Percentiles rank a stretch among this genome's conserved stretches.
phyloP scores from a whole-genome alignment of 2,329 filamentous ascomycete species.

The Pseudocercospora fuligena region DNA sequence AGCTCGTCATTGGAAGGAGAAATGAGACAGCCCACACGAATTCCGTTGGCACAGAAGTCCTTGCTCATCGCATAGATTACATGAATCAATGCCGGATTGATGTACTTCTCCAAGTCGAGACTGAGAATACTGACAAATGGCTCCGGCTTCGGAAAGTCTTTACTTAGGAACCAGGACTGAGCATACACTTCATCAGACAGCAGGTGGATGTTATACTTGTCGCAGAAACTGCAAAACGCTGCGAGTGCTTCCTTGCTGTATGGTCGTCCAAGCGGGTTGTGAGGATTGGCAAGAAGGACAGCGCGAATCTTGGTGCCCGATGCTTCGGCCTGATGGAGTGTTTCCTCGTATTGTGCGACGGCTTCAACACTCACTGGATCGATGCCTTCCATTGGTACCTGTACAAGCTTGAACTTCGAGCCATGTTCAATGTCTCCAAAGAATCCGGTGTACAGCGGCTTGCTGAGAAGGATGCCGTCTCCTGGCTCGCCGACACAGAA shows the following conservation, averaged over 20 bases:
- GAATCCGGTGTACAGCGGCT: slow-evolving; percentile 19
- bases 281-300: slow-evolving; percentile 12
- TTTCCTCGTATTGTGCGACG: slow-evolving; percentile 62
- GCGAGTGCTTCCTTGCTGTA: slow-evolving; percentile 9
- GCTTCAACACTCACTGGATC: slow-evolving; percentile 89
- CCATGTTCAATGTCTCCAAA: slow-evolving; percentile 5
- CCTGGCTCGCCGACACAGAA: slow-evolving; percentile 18
- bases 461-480: slow-evolving; percentile 15
- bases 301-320: slow-evolving; percentile 11
- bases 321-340: not conserved
- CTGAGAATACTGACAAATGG: slow-evolving; percentile 7
- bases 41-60: slow-evolving; percentile 11
- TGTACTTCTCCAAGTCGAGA: slow-evolving; percentile 10
- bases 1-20: slow-evolving; percentile 14
- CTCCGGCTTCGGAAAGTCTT: not conserved
- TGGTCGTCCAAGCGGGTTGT: slow-evolving; percentile 36
- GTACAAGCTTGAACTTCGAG: slow-evolving; percentile 8
- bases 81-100: slow-evolving; percentile 14
- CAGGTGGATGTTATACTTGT: slow-evolving; percentile 14
- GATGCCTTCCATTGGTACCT: slow-evolving; percentile 51
- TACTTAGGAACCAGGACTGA: slow-evolving; percentile 1
- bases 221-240: slow-evolving; percentile 8
- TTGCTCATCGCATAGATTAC: slow-evolving; percentile 16
- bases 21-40: slow-evolving; percentile 10
- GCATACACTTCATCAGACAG: slow-evolving; percentile 18